Percentiles rank a stretch among this genome's conserved stretches.
phyloP scores from a whole-genome alignment of 257 asterid genomes.

The Phtheirospermum japonicum region DNA sequence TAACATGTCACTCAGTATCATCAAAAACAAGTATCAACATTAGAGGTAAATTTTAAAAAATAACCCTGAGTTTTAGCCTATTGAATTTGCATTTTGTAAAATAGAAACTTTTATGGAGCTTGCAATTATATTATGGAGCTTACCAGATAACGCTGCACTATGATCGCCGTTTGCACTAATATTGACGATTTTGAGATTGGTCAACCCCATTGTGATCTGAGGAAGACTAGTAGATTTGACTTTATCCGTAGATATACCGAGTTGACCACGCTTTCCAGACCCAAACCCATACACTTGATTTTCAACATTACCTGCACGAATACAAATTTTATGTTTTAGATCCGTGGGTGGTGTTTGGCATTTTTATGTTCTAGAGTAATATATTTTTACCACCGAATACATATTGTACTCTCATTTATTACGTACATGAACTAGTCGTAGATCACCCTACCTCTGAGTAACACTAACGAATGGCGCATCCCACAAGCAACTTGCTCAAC shows the following conservation, averaged over 20 bases:
- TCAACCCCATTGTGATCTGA: slow-evolving; percentile 56
- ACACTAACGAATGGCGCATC: slow-evolving; percentile 82
- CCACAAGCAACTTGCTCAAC: slow-evolving; percentile 84
- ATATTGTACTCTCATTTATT: neutral
- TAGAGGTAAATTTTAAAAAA: neutral
- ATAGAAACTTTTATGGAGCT: neutral
- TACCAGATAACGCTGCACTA: slow-evolving; percentile 84
- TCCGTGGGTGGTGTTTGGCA: too few species aligned
- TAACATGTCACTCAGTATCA: neutral
- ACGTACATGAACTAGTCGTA: neutral
- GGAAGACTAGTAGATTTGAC: slow-evolving; percentile 56
- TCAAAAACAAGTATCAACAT: slow-evolving; percentile 10
- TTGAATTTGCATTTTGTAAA: neutral
- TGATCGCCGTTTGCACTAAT: slow-evolving; percentile 90
- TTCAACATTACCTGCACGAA: slow-evolving; percentile 41
- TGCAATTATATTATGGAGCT: slow-evolving; percentile 13
- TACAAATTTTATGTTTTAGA: too few species aligned
- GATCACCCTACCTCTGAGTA: slow-evolving; percentile 57
- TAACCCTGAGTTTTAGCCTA: neutral
- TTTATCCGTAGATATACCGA: slow-evolving; percentile 63
- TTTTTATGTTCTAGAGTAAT: neutral
- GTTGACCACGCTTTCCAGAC: slow-evolving; percentile 87
- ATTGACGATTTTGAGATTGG: slow-evolving; percentile 34
- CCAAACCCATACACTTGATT: slow-evolving; percentile 73
- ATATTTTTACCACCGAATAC: neutral